Evolutionary conservation across 139 green algal genomes (phyloP), one percentile per base, ranked within the genome.

Genomic region (Micromonas commoda): DNA sequence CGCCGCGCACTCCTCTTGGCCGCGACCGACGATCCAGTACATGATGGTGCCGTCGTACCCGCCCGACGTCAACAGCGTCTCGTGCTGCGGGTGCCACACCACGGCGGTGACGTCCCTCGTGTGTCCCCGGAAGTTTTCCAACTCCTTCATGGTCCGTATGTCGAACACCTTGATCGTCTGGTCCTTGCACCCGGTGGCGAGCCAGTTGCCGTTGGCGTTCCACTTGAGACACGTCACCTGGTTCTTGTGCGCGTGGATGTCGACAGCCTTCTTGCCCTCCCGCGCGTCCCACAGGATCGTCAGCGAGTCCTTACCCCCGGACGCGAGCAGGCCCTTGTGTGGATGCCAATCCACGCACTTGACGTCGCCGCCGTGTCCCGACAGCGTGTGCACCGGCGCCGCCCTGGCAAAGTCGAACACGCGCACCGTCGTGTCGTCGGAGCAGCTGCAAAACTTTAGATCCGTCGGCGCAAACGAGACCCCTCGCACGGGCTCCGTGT

Each of bases 231-330:
- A 76, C 71, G 83, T 38, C 54, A 92, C 86, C 86, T 87, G 79
- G 53, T 82, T 88, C 79, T 96, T 97, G 86, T 98, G 93, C 0
- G 89, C 91, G 60, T 96, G 82, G 81, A 98, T 81, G 0, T 88
- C 95, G 13, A 85, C 77, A 6, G 93, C 29, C 64, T 67, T 64
- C 31, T 82, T 63, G 28, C 91, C 91, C 4, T 65, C 52, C 23
- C 86, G 76, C 0, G 90, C 80, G 81, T 96, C 93, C 94, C 94
- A 98, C 73, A 98, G 83, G 86, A 98, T 98, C 31, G 97, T 82
- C 64, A 95, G 83, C 0, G 73, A 85, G 76, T 98, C 94, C 84
- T 97, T 96, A 80, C 73, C 84, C 79, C 85, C 29, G n/a, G 51
- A 78, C 19, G 92, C 93, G 0, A 98, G 35, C 52, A 97, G 73